A percentile compares a stretch with the other conserved stretches of the same genome.
Evolutionary conservation across 768 basidiomycete species (phyloP).

Genomic region (Tylopilus plumbeoviolaceoides): DNA sequence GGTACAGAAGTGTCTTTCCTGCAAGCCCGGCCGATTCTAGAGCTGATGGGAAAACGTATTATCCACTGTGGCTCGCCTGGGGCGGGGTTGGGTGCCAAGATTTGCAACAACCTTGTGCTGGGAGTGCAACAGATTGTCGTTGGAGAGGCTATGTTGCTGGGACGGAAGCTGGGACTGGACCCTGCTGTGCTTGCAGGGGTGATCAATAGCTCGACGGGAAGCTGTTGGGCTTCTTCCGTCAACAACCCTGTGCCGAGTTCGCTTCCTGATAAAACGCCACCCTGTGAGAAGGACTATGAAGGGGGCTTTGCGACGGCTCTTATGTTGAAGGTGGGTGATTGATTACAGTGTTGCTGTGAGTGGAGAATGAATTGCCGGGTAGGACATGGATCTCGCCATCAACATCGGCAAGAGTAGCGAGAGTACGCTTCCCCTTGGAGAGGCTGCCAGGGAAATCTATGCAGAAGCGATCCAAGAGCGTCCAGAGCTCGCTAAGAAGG

Average conservation of each 20-base stretch:
- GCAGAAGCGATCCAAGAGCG: slow-evolving; percentile 45
- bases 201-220: slow-evolving; percentile 80
- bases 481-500: slow-evolving; percentile 61
- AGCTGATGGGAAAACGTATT: slow-evolving; percentile 75
- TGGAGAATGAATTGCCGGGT: slow-evolving; percentile 5
- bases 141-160: slow-evolving; percentile 88
- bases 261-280: slow-evolving; percentile 66
- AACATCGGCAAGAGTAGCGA: slow-evolving; percentile 49
- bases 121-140: slow-evolving; percentile 81
- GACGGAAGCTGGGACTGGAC: slow-evolving; percentile 75
- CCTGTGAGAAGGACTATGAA: slow-evolving; percentile 78
- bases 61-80: slow-evolving; percentile 84
- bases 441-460: slow-evolving; percentile 63
- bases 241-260: slow-evolving; percentile 87
- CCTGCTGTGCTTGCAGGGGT: slow-evolving; percentile 74
- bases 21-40: slow-evolving; percentile 54
- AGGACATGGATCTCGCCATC: slow-evolving; percentile 85
- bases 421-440: slow-evolving; percentile 61
- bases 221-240: slow-evolving; percentile 78
- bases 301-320: slow-evolving; percentile 82
- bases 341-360: neutral
- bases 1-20: slow-evolving; percentile 59
- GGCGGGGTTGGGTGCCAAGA: slow-evolving; percentile 81
- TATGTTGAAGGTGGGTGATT: slow-evolving; percentile 68
- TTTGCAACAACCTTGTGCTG: slow-evolving; percentile 81